Evolutionary conservation across 352 stramenopile species (phyloP), one percentile per base, ranked within the genome.

Genomic region (Blastocystis sp.): DNA sequence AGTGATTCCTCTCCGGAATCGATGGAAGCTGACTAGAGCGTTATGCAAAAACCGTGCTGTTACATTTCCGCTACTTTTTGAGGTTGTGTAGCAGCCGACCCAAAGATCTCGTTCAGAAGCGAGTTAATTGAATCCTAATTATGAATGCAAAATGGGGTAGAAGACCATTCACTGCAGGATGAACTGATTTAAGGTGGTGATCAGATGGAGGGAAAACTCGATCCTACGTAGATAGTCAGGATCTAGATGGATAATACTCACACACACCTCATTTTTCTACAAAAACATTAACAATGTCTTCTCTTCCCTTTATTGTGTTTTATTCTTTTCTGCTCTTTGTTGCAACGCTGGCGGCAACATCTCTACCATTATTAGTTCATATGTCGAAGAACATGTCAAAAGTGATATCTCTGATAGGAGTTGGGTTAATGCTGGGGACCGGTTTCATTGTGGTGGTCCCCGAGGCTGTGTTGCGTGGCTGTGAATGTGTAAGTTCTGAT

Each of bases 21-120:
- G 70, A 45, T 41, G 70, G 70, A 30, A 81, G 24, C 47, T 81
- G 43, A n/a, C 70, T 81, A 56, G 11, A 64, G 30, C 11, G 30
- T 63, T 11, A 63, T 11, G 4, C 13, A 9, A 13, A 41, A 11
- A 20, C 7, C 0, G 20, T 8, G 24, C 13, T 24, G 3, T 7
- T 41, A 81, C 70, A 81, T 47, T 16, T 81, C 70, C 3, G 70
- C 45, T 16, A 81, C 70, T 8, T 26, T 62, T 11, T 81, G 70
- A 8, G 65, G 65, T 41, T 55, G 65, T 5, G 39, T 56, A 7
- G 70, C 70, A 4, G 20, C n/a, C 26, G 70, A 81, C 56, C 70
- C 70, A 50, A 81, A 81, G 47, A 81, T 81, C 47, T 81, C 70
- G 39, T 81, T 81, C 20, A 81, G 54, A 30, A 81, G 70, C 11